Conservation (phyloP, 1,284 basidiomycete species). For the Phlebopus sp. region DNA sequence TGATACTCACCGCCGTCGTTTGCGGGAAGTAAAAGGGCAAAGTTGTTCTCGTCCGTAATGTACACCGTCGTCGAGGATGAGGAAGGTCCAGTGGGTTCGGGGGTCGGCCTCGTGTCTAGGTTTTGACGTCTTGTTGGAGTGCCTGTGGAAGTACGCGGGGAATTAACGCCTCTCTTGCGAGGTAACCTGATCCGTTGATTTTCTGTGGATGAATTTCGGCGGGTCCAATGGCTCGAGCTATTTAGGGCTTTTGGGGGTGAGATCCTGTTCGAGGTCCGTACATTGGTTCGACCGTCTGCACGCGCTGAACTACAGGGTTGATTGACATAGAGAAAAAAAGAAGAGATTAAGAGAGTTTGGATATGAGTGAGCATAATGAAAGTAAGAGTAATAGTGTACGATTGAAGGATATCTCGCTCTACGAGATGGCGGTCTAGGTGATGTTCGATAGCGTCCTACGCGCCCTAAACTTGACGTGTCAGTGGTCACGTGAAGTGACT, state of each 20-base stretch:
- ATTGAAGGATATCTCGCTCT: constrained; percentile 11
- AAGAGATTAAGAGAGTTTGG: constrained; percentile 11
- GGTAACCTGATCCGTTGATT: neutral
- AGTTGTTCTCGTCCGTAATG: constrained; percentile 33
- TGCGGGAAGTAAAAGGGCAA: constrained; percentile 41
- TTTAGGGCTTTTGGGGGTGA: neutral
- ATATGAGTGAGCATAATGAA: constrained; percentile 10
- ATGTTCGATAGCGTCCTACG: neutral
- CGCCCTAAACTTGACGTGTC: constrained; percentile 1
- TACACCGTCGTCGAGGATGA: constrained; percentile 42
- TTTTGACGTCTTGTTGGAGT: constrained; percentile 27
- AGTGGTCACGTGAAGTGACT: constrained; percentile 16
- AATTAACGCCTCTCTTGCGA: neutral
- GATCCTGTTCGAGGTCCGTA: constrained; percentile 1
- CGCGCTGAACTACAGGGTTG: constrained; percentile 9
- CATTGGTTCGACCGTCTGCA: neutral
- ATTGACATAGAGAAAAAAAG: constrained; percentile 10
- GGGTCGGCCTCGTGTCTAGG: constrained; percentile 40
- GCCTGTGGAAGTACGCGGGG: neutral
- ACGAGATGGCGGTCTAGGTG: constrained; percentile 8
- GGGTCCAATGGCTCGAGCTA: neutral
- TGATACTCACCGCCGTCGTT: constrained; percentile 32
- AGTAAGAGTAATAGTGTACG: neutral
- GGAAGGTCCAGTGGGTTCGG: constrained; percentile 42
- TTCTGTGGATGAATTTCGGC: neutral